Evolutionary conservation across 805 yeast species (phyloP), one percentile per base, ranked within the genome.

Genomic region (Metschnikowia amazonensis): DNA sequence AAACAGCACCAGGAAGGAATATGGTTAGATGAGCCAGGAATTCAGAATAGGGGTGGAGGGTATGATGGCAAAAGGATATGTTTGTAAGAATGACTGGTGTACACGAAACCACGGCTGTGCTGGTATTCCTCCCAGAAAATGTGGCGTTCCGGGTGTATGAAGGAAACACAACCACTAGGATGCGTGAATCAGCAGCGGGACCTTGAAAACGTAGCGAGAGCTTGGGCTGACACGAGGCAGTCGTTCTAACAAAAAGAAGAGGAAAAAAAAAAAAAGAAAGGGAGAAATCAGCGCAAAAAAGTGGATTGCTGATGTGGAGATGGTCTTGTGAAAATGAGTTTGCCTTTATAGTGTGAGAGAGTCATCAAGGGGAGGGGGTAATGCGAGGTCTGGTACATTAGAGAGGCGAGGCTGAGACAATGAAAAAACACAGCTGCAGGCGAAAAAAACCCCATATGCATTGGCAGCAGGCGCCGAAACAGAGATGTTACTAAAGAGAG

Each of bases 381-480:
- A 37, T 37, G 41, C 41, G 41, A 37, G 41, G 41, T 37, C 41
- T 37, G 41, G 41, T 37, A 37, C 41, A 37, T 29, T 37, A 37
- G 41, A 37, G 41, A 21, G 27, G 24, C 29, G 38, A 37, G 25
- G 41, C 5, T 37, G 41, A 37, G 41, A 37, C 41, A 37, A 37
- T 37, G 20, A 35, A 16, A 35, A 35, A 14, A 23, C 29, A 23
- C 18, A 11, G 41, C 33, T 27, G 33, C 33, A 37, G 29, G 36
- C 18, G 10, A 13, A n/a, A 34, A 20, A 21, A n/a, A n/a, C 14
- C 21, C 25, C 13, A 4, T 34, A 20, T 21, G 24, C 24, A 21
- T 21, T 34, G 36, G 11, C 10, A 18, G 14, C 11, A 9, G 36
- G 36, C 17, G 16, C n/a, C 13, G 25, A 5, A 5, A 13, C 27